Evolutionary conservation across 305 asterid species (phyloP).

Genomic region (Solanum hybrid): DNA sequence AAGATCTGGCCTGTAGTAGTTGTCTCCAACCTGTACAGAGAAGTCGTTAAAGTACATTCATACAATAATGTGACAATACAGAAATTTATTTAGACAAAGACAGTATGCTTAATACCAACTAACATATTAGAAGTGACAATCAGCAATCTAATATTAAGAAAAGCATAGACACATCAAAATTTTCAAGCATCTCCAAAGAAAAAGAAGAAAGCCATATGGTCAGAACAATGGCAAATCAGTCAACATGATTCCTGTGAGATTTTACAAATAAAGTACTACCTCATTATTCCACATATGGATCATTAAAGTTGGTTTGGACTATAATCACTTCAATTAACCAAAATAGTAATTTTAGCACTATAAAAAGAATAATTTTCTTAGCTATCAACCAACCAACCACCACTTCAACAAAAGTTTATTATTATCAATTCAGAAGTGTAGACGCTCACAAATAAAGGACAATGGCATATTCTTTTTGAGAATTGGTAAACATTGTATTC

Average conservation of each 20-base stretch:
- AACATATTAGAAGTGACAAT: neutral
- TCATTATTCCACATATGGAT: neutral
- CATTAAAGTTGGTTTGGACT: neutral
- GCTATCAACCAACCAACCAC: neutral
- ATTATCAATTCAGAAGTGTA: no score
- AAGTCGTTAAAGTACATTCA: neutral
- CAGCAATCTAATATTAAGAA: neutral
- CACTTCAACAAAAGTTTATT: neutral
- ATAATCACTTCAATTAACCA: neutral
- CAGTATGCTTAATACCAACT: neutral
- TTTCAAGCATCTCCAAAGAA: neutral
- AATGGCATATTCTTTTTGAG: neutral
- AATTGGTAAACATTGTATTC: no score
- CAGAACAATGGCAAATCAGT: neutral
- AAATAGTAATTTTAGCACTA: neutral
- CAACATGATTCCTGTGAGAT: neutral
- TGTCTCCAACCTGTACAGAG: constrained; percentile 49
- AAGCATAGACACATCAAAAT: neutral
- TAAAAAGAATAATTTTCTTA: neutral
- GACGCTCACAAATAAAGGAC: neutral
- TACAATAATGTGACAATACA: neutral
- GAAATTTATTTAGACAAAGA: neutral
- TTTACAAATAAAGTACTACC: neutral
- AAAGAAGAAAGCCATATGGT: neutral
- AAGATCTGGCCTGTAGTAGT: constrained; percentile 73